phyloP scores from a whole-genome alignment of 352 stramenopile species.

The Globisporangium camurandrum region DNA sequence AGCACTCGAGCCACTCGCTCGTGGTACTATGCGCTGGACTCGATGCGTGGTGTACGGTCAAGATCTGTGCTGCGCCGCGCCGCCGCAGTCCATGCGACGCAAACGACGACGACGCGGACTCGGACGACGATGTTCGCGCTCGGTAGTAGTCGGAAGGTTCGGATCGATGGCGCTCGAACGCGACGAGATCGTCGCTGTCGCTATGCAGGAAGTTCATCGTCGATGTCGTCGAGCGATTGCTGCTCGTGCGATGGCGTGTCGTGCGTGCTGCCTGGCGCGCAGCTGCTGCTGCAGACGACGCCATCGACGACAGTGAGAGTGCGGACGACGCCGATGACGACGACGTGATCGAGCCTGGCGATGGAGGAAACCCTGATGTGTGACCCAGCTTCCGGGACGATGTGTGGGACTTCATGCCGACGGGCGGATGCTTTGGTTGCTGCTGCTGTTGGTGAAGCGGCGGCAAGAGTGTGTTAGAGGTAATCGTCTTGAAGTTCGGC shows the following conservation, averaged over 20 bases:
- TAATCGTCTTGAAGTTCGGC: constrained; percentile 43
- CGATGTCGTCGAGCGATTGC: constrained; percentile 23
- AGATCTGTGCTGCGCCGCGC: constrained; percentile 8
- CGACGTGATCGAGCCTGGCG: constrained; percentile 33
- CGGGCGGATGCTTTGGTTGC: neutral
- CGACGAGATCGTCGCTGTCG: constrained; percentile 13
- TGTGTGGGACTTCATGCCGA: neutral
- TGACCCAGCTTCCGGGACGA: neutral
- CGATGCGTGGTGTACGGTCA: constrained; percentile 8
- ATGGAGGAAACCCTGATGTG: constrained; percentile 26
- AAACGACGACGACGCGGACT: constrained; percentile 5
- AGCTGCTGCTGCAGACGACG: constrained; percentile 1
- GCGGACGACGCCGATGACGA: constrained; percentile 34
- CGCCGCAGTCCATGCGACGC: constrained; percentile 17
- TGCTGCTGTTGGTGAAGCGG: constrained; percentile 6
- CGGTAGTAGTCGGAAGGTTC: constrained; percentile 17
- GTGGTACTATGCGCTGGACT: no score
- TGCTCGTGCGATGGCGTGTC: constrained; percentile 8
- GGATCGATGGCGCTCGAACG: constrained; percentile 1
- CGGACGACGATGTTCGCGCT: constrained; percentile 21
- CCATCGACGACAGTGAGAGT: constrained; percentile 17
- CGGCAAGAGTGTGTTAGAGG: neutral
- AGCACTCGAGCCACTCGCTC: constrained; percentile 61
- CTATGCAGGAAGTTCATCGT: constrained; percentile 21
- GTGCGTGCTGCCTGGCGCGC: neutral